phyloP scores from a whole-genome alignment of 2,329 filamentous ascomycete species.

The Neocucurbitaria cava region DNA sequence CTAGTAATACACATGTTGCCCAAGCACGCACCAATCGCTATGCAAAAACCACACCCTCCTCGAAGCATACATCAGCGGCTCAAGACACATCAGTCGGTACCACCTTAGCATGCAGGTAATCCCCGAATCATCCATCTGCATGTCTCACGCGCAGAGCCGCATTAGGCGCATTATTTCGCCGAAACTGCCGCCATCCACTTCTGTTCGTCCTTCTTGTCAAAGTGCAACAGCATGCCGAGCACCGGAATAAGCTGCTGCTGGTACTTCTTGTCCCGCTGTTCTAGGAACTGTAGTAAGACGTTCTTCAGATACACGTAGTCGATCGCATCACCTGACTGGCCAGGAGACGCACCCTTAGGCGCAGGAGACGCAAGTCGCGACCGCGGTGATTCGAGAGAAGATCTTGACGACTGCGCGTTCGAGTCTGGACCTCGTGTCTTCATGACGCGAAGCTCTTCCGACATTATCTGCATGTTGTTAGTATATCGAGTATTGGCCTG shows the following conservation, averaged over 20 bases:
- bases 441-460: constrained; percentile 63
- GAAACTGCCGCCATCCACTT: constrained; percentile 83
- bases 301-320: constrained; percentile 80
- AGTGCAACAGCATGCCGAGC: constrained; percentile 75
- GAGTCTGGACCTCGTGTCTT: constrained; percentile 54
- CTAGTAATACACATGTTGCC: constrained; percentile 7
- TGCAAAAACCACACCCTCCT: constrained; percentile 3
- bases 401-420: constrained; percentile 61
- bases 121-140: constrained; percentile 3
- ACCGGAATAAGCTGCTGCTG: constrained; percentile 80
- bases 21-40: constrained; percentile 15
- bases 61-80: not conserved
- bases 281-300: constrained; percentile 79
- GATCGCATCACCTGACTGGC: constrained; percentile 41
- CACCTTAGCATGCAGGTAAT: not conserved
- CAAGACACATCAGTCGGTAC: constrained; percentile 2
- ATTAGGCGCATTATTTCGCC: constrained; percentile 43
- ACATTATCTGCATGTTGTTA: constrained; percentile 53
- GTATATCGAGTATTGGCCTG: not conserved
- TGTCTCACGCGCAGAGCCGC: constrained; percentile 20
- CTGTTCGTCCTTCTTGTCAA: constrained; percentile 82
- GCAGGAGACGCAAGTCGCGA: constrained; percentile 57
- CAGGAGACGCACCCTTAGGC: constrained; percentile 45
- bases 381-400: constrained; percentile 64
- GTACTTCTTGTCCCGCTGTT: constrained; percentile 79